Conservation (phyloP, 2,329 filamentous ascomycete species). For the Exophiala alcalophila region DNA sequence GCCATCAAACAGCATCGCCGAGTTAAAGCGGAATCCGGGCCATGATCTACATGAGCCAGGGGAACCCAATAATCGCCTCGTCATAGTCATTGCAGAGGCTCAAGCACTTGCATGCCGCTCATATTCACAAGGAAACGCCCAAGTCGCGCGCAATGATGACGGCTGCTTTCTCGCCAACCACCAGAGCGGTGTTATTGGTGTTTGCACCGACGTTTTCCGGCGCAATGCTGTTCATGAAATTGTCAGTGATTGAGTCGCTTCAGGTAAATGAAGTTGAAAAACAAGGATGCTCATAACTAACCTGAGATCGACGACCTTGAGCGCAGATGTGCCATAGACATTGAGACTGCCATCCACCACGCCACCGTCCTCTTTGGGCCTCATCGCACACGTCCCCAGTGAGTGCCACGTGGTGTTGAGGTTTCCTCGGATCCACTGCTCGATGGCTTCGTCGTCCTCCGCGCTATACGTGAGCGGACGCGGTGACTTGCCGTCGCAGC, state of each 20-base stretch:
- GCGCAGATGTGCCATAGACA: slow-evolving; percentile 43
- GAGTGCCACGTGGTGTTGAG: slow-evolving; percentile 22
- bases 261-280: no score
- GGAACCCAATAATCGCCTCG: no score
- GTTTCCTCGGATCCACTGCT: slow-evolving; percentile 26
- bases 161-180: slow-evolving; percentile 45
- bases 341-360: slow-evolving; percentile 44
- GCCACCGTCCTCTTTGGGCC: slow-evolving; percentile 39
- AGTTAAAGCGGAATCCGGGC: no score
- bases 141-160: slow-evolving; percentile 34
- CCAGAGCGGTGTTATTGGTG: slow-evolving; percentile 47
- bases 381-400: slow-evolving; percentile 44
- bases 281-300: no score
- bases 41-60: no score
- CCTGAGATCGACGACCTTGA: slow-evolving; percentile 43
- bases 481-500: slow-evolving; percentile 1
- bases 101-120: no score
- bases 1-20: no score
- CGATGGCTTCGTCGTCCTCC: slow-evolving; percentile 50
- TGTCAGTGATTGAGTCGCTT: no score
- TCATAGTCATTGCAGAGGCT: no score
- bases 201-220: slow-evolving; percentile 42
- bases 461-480: slow-evolving; percentile 39
- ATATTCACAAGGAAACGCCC: slow-evolving; percentile 6
- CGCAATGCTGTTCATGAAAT: no score